These are phyloP conservation scores for Trichophaea hybrida DNA, from an alignment of 2,329 filamentous ascomycete species.

Conservation along the genomic window DNA sequence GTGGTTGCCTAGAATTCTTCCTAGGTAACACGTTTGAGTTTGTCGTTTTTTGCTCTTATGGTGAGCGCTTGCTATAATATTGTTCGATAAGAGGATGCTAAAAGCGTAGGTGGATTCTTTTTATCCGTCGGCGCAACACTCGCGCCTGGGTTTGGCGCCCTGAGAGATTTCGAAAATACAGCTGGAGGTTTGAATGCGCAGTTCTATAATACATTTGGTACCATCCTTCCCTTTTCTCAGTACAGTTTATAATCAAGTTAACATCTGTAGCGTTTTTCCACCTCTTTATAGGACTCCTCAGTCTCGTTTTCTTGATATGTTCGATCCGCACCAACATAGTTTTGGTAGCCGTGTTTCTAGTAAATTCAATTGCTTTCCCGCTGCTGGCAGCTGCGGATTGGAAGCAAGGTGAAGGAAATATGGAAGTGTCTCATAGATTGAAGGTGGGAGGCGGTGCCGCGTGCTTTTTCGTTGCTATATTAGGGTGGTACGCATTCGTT, in stretches of 20 bases:
- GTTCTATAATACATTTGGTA: conserved; percentile 7
- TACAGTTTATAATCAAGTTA: not conserved
- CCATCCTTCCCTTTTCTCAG: conserved; percentile 8
- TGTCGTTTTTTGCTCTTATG: conserved; percentile 42
- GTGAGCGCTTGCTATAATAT: conserved; percentile 27
- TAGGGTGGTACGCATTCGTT: conserved; percentile 44
- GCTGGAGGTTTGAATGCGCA: conserved; percentile 9
- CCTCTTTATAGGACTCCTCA: conserved; percentile 47
- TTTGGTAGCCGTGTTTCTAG: conserved; percentile 55
- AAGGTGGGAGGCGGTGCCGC: conserved; percentile 33
- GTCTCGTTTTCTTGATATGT: conserved; percentile 53
- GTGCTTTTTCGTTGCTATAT: conserved; percentile 38
- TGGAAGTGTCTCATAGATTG: not conserved
- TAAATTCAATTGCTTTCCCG: conserved; percentile 45
- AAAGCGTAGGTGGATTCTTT: conserved; percentile 36
- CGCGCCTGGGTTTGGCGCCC: conserved; percentile 37
- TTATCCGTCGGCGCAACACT: conserved; percentile 43
- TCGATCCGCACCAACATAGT: conserved; percentile 56
- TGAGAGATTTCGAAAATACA: not conserved
- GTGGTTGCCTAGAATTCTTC: conserved; percentile 42
- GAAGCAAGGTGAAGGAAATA: conserved; percentile 36
- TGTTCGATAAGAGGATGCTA: not conserved
- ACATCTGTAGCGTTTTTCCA: conserved; percentile 37
- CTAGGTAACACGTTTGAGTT: conserved; percentile 47
- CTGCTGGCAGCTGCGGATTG: conserved; percentile 49